Conservation (phyloP, 169 alveolate genomes). For the Amoebophrya sp. region DNA sequence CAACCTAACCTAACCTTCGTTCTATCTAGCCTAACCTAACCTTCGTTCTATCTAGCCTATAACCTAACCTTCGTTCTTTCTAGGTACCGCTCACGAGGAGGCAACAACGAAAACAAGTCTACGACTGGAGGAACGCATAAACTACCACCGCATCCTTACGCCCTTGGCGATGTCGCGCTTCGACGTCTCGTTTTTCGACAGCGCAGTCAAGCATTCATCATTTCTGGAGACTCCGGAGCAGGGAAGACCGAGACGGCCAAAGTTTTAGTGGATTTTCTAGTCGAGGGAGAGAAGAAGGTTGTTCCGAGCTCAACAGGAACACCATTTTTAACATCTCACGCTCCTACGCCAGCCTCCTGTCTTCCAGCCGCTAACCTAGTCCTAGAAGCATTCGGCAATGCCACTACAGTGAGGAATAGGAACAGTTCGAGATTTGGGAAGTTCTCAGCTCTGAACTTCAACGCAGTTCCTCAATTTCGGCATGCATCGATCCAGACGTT, state of each 20-base stretch:
- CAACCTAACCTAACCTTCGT: too few relatives aligned
- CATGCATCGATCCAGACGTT: constrained; percentile 91
- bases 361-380: constrained; percentile 89
- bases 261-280: constrained; percentile 87
- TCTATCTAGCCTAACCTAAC: too few relatives aligned
- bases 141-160: too few relatives aligned
- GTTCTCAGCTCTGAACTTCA: constrained; percentile 87
- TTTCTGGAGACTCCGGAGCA: constrained; percentile 93
- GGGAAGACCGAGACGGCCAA: constrained; percentile 98
- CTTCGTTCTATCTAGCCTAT: too few relatives aligned
- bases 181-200: too few relatives aligned
- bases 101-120: neutral
- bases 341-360: neutral
- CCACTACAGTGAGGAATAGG: constrained; percentile 78
- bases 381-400: constrained; percentile 98
- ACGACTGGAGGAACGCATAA: neutral
- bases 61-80: too few relatives aligned
- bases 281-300: constrained; percentile 31
- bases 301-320: neutral
- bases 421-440: constrained; percentile 92
- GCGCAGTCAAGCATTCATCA: constrained; percentile 80
- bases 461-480: too few relatives aligned
- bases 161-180: too few relatives aligned
- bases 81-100: too few relatives aligned
- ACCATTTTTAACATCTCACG: neutral